Base-by-base conservation (phyloP, 805 yeast genomes). In the Nakazawaea populi region DNA sequence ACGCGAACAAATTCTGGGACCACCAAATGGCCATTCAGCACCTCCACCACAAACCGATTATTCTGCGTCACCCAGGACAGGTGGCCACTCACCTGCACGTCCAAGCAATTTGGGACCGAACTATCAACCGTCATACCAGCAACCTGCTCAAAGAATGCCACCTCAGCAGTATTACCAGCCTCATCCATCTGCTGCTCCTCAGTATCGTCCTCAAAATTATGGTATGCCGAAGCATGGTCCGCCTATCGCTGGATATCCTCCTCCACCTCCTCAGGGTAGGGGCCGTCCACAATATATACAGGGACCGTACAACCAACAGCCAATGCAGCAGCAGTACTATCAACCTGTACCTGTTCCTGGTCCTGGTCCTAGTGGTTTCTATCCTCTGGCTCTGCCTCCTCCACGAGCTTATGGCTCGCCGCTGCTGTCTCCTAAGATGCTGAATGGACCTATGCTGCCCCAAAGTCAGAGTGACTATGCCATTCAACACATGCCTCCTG, bases 401-500 rank as follows among this genome's bases (percentile, higher is more conserved):
- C 24, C 24, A 18, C 24, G 24, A 18, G 24, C 24, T 18, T 18
- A 18, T 18, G 24, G 24, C 24, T 18, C 14, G n/a, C 40, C 40
- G 6, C 18, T 7, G 1, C 40, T 37, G 40, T 37, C 40, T 37
- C 40, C 40, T 12, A 37, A 37, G 40, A 10, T 37, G 14, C 32
- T 34, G 27, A 38, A 43, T 34, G 47, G 48, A 6, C 14, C 14
- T 6, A 5, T 11, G 32, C n/a, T 14, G 24, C 39, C 39, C 4
- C 31, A 30, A n/a, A 30, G 12, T 31, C 47, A 35, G 38, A 51
- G 44, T 38, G 53, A 51, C 31, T 42, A 31, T 30, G 36, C 49
- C 14, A 51, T 51, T 31, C 53, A 51, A 32, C 49, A 41, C 12
- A 45, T 51, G 47, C 53, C 53, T n/a, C 30, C 49, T 14, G 44